phyloP scores from a whole-genome alignment of 495 filamentous ascomycete genomes.

The Lepraria neglecta region DNA sequence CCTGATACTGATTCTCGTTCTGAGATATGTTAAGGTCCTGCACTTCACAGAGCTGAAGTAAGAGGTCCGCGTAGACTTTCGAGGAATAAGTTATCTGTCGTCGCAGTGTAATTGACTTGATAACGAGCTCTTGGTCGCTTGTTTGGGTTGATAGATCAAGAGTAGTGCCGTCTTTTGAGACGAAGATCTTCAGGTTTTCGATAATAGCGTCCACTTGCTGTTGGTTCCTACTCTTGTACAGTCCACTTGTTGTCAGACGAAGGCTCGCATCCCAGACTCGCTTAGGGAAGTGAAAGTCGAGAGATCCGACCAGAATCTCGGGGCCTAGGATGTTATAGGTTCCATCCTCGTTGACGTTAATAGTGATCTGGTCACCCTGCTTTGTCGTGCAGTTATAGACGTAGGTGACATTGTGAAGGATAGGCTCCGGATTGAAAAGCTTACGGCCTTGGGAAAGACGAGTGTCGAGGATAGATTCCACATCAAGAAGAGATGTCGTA shows the following conservation, averaged over 20 bases:
- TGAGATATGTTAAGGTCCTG: constrained; percentile 34
- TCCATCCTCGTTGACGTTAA: constrained; percentile 45
- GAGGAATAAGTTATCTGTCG: constrained; percentile 19
- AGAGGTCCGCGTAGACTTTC: constrained; percentile 28
- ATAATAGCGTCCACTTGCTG: constrained; percentile 11
- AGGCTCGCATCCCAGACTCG: constrained; percentile 42
- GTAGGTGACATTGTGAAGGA: constrained; percentile 39
- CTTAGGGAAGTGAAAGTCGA: constrained; percentile 41
- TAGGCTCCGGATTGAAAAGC: constrained; percentile 33
- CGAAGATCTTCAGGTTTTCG: not conserved
- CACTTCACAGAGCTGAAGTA: constrained; percentile 38
- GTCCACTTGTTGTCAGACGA: constrained; percentile 8
- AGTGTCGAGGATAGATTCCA: constrained; percentile 37
- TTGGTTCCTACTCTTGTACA: not conserved
- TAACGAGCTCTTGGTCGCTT: constrained; percentile 17
- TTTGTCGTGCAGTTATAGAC: constrained; percentile 43
- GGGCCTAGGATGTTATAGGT: constrained; percentile 18
- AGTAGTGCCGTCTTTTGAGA: not conserved
- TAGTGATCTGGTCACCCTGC: constrained; percentile 33
- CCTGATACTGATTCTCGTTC: constrained; percentile 24
- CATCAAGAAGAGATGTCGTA: constrained; percentile 36
- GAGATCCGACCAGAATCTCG: constrained; percentile 26
- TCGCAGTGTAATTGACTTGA: constrained; percentile 19
- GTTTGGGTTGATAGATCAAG: constrained; percentile 15
- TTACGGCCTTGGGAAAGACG: constrained; percentile 27